These are phyloP conservation scores for Suillus brevipes DNA, from an alignment of 768 basidiomycete species.

Conservation along the genomic window DNA sequence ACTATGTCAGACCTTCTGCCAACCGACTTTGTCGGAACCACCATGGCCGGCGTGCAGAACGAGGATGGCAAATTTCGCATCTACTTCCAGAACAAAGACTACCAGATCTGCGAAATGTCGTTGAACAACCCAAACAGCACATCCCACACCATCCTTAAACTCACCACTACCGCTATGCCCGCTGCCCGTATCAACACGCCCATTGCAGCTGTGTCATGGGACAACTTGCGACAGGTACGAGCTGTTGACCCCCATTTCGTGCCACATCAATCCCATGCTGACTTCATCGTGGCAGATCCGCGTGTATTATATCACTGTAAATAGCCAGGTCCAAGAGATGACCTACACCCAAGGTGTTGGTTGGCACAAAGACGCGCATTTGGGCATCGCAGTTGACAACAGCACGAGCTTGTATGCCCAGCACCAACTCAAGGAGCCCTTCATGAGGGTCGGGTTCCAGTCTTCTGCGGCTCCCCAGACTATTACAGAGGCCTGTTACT, in stretches of 20 bases:
- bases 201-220: neutral
- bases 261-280: neutral
- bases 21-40: neutral
- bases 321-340: neutral
- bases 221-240: slow-evolving; percentile 1
- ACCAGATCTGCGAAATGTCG: neutral
- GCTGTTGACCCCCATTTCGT: neutral
- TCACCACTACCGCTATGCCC: neutral
- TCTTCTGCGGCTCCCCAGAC: neutral
- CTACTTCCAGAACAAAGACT: neutral
- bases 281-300: neutral
- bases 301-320: neutral
- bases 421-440: no score
- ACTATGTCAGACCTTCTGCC: neutral
- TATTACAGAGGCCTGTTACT: neutral
- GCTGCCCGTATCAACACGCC: neutral
- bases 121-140: neutral
- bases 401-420: neutral
- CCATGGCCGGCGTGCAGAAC: slow-evolving; percentile 1
- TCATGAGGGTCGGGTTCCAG: neutral
- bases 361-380: neutral
- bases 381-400: neutral
- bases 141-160: neutral
- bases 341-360: neutral
- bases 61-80: neutral